Base-by-base conservation (phyloP, 2,329 filamentous ascomycete species). In the Chrysoporthe puriensis region DNA sequence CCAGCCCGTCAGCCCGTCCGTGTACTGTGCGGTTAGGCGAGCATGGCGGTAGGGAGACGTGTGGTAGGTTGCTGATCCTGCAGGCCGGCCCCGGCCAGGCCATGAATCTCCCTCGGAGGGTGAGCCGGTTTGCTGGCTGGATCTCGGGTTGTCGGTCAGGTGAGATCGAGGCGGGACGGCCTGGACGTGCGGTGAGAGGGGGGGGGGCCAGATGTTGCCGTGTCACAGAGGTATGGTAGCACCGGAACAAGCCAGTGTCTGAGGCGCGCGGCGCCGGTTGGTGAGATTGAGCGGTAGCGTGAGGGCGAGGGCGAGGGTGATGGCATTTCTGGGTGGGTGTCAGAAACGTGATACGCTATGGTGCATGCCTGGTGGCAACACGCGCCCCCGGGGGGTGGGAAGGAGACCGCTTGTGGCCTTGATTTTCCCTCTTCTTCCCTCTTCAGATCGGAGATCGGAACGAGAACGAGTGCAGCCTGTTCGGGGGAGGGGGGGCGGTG, bases 151-250 rank as follows among this genome's bases (percentile, higher is more conserved):
- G 43, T 57, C 16, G 43, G 43, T 50, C 59, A 62, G 59, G 43
- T 48, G 16, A 62, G 60, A 62, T 62, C 46, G 60, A 16, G 46
- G 44, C 60, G 61, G 26, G 61, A 42, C 32, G 48, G n/a, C 46
- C 32, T n/a, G 21, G 44, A 62, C 50, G 34, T 62, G 60, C 60
- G 60, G 60, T 62, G 60, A 62, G 60, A 26, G 26, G 26, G 26
- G 26, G 26, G 26, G 26, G 26, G 26, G n/a, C n/a, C 26, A 26
- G 26, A 26, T 26, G 44, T 50, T 32, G 16, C 36, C 44, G 50
- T 63, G 50, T 21, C 36, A 56, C 50, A 16, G n/a, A 36, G 42
- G 46, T 7, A 46, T 11, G 21, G 42, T 11, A 48, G 36, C 2
- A 44, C 40, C 36, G 36, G 40, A 9, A 32, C 3, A 46, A 8